These are phyloP conservation scores for Russula abietina DNA, from an alignment of 768 basidiomycete genomes.

Conservation along the genomic window DNA sequence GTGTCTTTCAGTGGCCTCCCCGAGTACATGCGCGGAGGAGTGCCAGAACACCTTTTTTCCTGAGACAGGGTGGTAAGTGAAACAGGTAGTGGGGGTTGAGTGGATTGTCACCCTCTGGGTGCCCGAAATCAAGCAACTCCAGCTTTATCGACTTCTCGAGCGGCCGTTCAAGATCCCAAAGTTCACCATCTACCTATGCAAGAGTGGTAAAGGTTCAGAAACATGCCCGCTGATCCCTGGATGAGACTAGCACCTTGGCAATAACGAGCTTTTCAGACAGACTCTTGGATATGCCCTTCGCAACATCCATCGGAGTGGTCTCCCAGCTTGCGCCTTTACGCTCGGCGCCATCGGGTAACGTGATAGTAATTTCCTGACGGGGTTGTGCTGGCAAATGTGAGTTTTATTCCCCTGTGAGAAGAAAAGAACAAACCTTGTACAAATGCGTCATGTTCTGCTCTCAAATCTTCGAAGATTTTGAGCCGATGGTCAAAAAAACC, in stretches of 20 bases:
- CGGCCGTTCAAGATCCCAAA: constrained; percentile 95
- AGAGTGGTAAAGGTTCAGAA: background rate
- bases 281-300: constrained; percentile 80
- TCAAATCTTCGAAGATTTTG: constrained; percentile 82
- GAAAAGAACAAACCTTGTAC: constrained; percentile 51
- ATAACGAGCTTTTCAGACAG: constrained; percentile 88
- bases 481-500: constrained; percentile 86
- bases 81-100: background rate
- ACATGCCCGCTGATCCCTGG: constrained; percentile 7
- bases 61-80: constrained; percentile 28
- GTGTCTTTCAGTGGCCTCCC: constrained; percentile 92
- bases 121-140: constrained; percentile 86
- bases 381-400: constrained; percentile 55
- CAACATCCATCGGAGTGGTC: constrained; percentile 88
- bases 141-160: constrained; percentile 80
- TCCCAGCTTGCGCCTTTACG: constrained; percentile 88
- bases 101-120: constrained; percentile 62
- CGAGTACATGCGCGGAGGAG: constrained; percentile 96
- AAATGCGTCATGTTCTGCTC: constrained; percentile 75
- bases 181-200: constrained; percentile 65
- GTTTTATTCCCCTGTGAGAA: background rate
- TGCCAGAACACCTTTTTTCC: constrained; percentile 99
- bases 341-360: constrained; percentile 79
- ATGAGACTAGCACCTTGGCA: constrained; percentile 59
- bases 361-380: constrained; percentile 75